These are phyloP conservation scores for Corchorus olitorius DNA, from an alignment of 345 rosid genomes.

Conservation along the genomic window DNA sequence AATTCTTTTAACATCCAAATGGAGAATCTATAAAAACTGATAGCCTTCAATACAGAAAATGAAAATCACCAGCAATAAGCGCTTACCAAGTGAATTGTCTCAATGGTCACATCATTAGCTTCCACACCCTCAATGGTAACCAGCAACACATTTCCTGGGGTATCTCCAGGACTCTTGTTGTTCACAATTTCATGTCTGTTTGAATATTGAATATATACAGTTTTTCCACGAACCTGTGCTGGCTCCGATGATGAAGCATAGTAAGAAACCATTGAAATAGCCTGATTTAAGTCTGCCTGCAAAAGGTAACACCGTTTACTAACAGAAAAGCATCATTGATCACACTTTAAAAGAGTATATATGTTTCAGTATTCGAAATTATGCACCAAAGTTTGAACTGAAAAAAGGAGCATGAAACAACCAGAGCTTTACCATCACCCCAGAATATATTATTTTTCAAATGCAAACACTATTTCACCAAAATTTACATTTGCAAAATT, in stretches of 20 bases:
- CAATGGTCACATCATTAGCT: slow-evolving; percentile 91
- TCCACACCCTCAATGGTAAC: slow-evolving; percentile 96
- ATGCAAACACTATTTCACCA: background rate
- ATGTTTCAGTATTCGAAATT: background rate
- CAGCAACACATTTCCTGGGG: slow-evolving; percentile 91
- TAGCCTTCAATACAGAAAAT: background rate
- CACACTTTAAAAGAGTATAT: background rate
- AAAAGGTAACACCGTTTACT: slow-evolving; percentile 18
- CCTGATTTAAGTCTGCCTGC: slow-evolving; percentile 86
- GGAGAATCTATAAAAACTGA: background rate
- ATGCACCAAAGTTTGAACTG: background rate
- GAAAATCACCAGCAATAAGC: background rate
- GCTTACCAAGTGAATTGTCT: slow-evolving; percentile 91
- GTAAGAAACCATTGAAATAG: slow-evolving; percentile 95
- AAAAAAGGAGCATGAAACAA: background rate
- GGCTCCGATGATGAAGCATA: slow-evolving; percentile 98
- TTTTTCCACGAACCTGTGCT: slow-evolving; percentile 92
- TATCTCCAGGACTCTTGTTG: slow-evolving; percentile 95
- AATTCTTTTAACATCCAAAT: background rate
- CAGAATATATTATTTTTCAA: background rate
- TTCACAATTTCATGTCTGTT: slow-evolving; percentile 94
- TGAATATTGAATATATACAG: slow-evolving; percentile 93
- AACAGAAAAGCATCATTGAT: slow-evolving; percentile 8
- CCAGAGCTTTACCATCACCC: background rate
- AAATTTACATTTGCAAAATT: background rate